phyloP scores from a whole-genome alignment of 805 yeast species.

The Ogataea pilisensis region DNA sequence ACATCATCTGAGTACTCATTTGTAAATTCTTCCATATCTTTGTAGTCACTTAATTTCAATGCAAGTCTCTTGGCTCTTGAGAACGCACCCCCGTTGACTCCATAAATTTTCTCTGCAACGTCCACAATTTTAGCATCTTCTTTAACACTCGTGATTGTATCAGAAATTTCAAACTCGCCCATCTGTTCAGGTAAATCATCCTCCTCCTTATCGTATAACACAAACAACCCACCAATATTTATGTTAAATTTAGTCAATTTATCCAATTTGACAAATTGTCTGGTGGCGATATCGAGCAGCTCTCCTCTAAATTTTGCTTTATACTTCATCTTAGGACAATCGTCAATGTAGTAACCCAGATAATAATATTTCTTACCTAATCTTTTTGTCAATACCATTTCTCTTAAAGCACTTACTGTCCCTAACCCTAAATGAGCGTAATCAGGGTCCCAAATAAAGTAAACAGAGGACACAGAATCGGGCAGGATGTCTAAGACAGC shows the following conservation, averaged over 20 bases:
- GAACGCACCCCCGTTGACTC: slow-evolving; percentile 30
- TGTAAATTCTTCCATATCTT: slow-evolving; percentile 9
- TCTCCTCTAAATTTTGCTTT: slow-evolving; percentile 79
- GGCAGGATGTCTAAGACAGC: slow-evolving; percentile 79
- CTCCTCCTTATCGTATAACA: slow-evolving; percentile 1
- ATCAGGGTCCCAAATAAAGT: slow-evolving; percentile 86
- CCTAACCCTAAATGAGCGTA: slow-evolving; percentile 69
- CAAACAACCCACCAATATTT: slow-evolving; percentile 23
- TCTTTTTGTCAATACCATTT: slow-evolving; percentile 49
- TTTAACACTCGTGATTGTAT: slow-evolving; percentile 1
- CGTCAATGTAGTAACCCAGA: slow-evolving; percentile 76
- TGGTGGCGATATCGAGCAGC: slow-evolving; percentile 51
- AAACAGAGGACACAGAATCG: slow-evolving; percentile 72
- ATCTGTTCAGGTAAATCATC: slow-evolving; percentile 9
- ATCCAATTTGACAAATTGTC: slow-evolving; percentile 38
- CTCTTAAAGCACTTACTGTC: slow-evolving; percentile 70
- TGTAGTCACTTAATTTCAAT: slow-evolving; percentile 1
- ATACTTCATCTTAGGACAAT: slow-evolving; percentile 79
- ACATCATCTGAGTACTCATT: slow-evolving; percentile 13
- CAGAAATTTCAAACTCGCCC: slow-evolving; percentile 10
- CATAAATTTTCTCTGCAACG: slow-evolving; percentile 37
- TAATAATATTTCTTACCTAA: slow-evolving; percentile 57
- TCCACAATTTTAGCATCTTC: slow-evolving; percentile 7
- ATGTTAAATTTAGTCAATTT: slow-evolving; percentile 23
- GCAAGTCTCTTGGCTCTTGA: slow-evolving; percentile 8